A percentile compares a stretch with the other conserved stretches of the same genome.
Evolutionary conservation across 495 filamentous ascomycete species (phyloP).

Genomic region (Collariella sp.): DNA sequence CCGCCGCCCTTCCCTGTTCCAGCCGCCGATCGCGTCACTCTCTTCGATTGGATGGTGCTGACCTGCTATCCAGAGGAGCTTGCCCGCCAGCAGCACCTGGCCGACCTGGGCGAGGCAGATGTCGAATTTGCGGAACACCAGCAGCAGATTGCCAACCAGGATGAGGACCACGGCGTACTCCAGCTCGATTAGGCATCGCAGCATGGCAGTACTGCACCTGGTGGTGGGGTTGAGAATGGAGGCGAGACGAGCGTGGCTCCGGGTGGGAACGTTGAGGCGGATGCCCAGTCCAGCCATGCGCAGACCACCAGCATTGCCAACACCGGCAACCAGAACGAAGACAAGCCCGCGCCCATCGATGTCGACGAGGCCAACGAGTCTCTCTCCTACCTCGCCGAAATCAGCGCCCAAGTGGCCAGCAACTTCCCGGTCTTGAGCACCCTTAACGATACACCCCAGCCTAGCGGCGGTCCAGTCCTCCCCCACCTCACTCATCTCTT

Average conservation of each 20-base stretch:
- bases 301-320: no score
- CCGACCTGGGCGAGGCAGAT: not conserved
- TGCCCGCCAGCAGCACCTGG: slow-evolving; percentile 14
- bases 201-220: not conserved
- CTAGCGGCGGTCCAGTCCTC: no score
- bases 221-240: not conserved
- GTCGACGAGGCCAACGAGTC: no score
- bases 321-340: no score
- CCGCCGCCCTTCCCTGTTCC: slow-evolving; percentile 24
- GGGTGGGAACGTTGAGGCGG: no score
- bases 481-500: no score
- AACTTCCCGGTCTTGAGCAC: no score
- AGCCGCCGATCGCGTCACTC: slow-evolving; percentile 21
- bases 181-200: slow-evolving; percentile 13
- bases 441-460: no score
- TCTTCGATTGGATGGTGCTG: slow-evolving; percentile 34
- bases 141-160: not conserved
- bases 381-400: no score
- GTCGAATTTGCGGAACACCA: not conserved
- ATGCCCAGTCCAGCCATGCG: no score
- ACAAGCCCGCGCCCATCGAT: no score
- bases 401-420: no score
- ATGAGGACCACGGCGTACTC: not conserved
- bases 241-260: not conserved
- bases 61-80: slow-evolving; percentile 29